Conservation (phyloP, 2,329 filamentous ascomycete species). For the Phaeosphaeria sp. region DNA sequence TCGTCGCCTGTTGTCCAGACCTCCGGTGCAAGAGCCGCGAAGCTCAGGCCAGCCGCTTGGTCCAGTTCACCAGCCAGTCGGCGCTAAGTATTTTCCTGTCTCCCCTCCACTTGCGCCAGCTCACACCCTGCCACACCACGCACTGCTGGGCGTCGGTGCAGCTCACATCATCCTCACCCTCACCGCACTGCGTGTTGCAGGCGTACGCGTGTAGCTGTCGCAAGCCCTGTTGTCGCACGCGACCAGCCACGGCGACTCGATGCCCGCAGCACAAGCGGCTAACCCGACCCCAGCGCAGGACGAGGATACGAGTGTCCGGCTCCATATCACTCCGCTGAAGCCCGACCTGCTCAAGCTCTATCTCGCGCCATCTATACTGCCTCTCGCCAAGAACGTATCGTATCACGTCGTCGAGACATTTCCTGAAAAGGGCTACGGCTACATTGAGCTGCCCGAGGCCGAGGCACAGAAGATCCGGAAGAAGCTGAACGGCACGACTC, state of each 20-base stretch:
- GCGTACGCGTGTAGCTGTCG: slow-evolving; percentile 5
- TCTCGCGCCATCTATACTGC: slow-evolving; percentile 71
- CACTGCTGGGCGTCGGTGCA: slow-evolving; percentile 17
- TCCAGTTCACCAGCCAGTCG: slow-evolving; percentile 19
- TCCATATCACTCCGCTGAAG: slow-evolving; percentile 90
- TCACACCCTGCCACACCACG: slow-evolving; percentile 15
- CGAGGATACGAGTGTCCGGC: slow-evolving; percentile 54
- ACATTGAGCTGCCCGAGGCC: slow-evolving; percentile 78
- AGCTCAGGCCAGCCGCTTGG: slow-evolving; percentile 21
- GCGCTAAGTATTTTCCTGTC: slow-evolving; percentile 46
- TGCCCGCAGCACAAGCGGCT: slow-evolving; percentile 42
- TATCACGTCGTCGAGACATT: slow-evolving; percentile 87
- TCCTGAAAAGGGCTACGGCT: slow-evolving; percentile 89
- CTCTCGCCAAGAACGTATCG: slow-evolving; percentile 79
- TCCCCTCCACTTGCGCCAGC: slow-evolving; percentile 17
- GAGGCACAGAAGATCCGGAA: slow-evolving; percentile 91
- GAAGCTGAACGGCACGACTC: slow-evolving; percentile 84
- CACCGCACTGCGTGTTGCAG: background rate
- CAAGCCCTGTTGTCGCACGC: slow-evolving; percentile 17
- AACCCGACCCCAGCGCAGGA: slow-evolving; percentile 24
- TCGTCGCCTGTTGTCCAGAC: slow-evolving; percentile 13
- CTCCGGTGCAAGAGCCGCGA: slow-evolving; percentile 13
- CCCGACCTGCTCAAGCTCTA: slow-evolving; percentile 75
- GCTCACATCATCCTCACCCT: slow-evolving; percentile 6
- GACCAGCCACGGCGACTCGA: slow-evolving; percentile 31